Base-by-base conservation (phyloP, 352 stramenopile genomes). In the Phytophthora crassamura region DNA sequence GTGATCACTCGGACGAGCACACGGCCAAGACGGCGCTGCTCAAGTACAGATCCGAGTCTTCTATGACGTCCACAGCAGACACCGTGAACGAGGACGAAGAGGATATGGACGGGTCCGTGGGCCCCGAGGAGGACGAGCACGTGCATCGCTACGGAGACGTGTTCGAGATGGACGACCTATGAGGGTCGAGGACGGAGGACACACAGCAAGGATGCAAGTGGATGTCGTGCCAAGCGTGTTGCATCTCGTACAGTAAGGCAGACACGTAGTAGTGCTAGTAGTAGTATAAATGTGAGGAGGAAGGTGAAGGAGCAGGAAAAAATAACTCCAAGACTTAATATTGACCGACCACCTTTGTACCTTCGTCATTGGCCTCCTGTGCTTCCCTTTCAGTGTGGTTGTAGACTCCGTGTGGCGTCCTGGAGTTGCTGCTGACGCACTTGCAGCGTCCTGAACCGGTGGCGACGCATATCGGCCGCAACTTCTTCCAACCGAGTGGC, bases 151-250 rank as follows among this genome's bases (percentile, higher is more conserved):
- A 79, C 45, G 64, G 67, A 33, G 69, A 80, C 41, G 68, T 91
- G 18, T 91, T 91, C 42, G 74, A 77, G 57, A 91, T 91, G 82
- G 82, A 90, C 59, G 78, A 91, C 32, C 59, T 91, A 25, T 86
- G 22, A 20, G 35, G 34, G 35, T 10, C n/a, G 49, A n/a, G 50
- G 30, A 65, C 38, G 18, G 34, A 41, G 33, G 32, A 59, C 18
- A 9, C 25, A 28, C 45, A 42, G 34, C 20, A 38, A n/a, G 15
- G 15, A 41, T 15, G 16, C 39, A 45, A 4, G 20, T 12, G 43
- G 7, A 32, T 16, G 25, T 38, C 7, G 43, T 50, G n/a, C n/a
- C n/a, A n/a, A n/a, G 42, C 7, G 38, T 3, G 43, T 38, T 18
- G 25, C 45, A 52, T 20, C 45, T 52, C 14, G 45, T 47, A 47